These are phyloP conservation scores for Cystobasidium pallidum DNA, from an alignment of 1,284 basidiomycete species.

Conservation along the genomic window DNA sequence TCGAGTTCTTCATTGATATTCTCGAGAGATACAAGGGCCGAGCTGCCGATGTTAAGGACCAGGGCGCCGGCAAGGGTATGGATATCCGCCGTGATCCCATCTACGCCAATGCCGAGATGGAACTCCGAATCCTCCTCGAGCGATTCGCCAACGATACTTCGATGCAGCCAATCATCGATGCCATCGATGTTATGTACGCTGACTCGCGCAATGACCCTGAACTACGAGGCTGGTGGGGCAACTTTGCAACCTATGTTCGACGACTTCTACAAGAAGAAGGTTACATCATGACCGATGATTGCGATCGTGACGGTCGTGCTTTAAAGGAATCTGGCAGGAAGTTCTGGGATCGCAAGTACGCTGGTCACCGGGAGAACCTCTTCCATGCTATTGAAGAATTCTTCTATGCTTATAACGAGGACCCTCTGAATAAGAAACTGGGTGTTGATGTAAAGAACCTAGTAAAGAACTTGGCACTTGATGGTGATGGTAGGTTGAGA, in stretches of 20 bases:
- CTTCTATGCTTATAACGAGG: constrained; percentile 81
- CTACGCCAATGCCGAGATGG: constrained; percentile 65
- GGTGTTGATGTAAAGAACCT: constrained; percentile 60
- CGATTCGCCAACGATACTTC: constrained; percentile 78
- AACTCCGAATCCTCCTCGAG: constrained; percentile 81
- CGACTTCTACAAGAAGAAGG: constrained; percentile 81
- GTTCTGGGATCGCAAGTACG: constrained; percentile 86
- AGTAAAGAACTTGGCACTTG: constrained; percentile 77
- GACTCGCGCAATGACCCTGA: constrained; percentile 77
- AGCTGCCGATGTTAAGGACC: constrained; percentile 60
- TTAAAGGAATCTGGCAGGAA: constrained; percentile 61
- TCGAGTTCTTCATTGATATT: constrained; percentile 58
- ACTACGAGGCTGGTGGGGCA: constrained; percentile 74
- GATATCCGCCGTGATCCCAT: constrained; percentile 62
- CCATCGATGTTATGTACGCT: constrained; percentile 72
- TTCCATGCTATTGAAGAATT: constrained; percentile 72
- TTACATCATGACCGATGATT: constrained; percentile 80
- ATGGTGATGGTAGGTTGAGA: constrained; percentile 64
- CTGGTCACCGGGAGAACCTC: constrained; percentile 76
- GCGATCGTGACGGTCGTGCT: constrained; percentile 45
- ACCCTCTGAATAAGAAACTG: constrained; percentile 72
- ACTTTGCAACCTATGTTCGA: constrained; percentile 62
- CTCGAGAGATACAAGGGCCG: constrained; percentile 70
- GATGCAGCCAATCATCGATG: constrained; percentile 71
- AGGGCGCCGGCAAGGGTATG: constrained; percentile 57